Evolutionary conservation across 1,139 yeast species (phyloP).

Genomic region (Saccharomycopsis phalli): DNA sequence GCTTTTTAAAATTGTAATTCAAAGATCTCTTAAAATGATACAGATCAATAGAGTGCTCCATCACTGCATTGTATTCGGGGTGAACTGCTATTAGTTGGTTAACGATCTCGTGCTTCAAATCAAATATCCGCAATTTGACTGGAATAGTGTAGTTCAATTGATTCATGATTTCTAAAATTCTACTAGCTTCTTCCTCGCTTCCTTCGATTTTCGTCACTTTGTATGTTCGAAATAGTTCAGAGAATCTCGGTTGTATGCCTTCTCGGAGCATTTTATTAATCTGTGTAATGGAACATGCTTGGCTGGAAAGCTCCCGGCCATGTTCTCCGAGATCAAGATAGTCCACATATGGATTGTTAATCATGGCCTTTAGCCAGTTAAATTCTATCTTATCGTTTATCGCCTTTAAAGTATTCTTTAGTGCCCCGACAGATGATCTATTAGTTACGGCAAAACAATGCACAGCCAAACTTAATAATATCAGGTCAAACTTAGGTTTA

Average conservation of each 20-base stretch:
- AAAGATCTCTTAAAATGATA: background rate
- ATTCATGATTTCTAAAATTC: background rate
- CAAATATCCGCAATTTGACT: constrained; percentile 3
- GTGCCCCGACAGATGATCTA: background rate
- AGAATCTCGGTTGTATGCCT: background rate
- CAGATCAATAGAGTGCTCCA: constrained; percentile 1
- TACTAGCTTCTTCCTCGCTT: background rate
- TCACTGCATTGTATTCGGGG: too few species aligned
- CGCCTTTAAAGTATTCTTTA: background rate
- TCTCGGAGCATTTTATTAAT: too few species aligned
- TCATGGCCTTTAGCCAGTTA: too few species aligned
- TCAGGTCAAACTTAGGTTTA: background rate
- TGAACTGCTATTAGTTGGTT: too few species aligned
- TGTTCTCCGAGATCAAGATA: too few species aligned
- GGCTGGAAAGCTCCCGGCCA: too few species aligned
- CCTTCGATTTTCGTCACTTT: background rate
- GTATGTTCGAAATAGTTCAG: background rate
- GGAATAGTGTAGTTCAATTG: constrained; percentile 3
- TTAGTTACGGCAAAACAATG: constrained; percentile 1
- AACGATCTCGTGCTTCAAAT: constrained; percentile 6
- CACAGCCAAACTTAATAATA: background rate
- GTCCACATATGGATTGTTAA: too few species aligned
- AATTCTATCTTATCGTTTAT: too few species aligned
- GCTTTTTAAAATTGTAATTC: constrained; percentile 1
- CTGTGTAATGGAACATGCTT: too few species aligned